phyloP scores from a whole-genome alignment of 2,329 filamentous ascomycete genomes.

The Clarireedia hainanense region DNA sequence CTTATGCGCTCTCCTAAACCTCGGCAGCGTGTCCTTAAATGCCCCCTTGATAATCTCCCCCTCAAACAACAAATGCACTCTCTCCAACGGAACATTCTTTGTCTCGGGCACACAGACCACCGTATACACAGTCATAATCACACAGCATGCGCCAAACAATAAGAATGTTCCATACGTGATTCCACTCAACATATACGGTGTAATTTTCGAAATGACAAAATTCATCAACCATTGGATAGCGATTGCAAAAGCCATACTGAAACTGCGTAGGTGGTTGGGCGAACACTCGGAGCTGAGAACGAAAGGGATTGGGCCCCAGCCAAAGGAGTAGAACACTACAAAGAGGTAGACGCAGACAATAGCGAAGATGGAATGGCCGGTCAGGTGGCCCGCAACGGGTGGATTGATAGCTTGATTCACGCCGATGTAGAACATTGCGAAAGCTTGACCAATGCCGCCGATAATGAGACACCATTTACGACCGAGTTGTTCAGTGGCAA shows the following conservation, averaged over 20 bases:
- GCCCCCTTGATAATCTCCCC: neutral
- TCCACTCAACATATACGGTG: slow-evolving; percentile 17
- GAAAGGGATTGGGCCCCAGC: slow-evolving; percentile 64
- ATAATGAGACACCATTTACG: slow-evolving; percentile 46
- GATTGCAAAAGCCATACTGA: slow-evolving; percentile 50
- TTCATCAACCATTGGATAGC: slow-evolving; percentile 68
- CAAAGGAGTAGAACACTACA: slow-evolving; percentile 57
- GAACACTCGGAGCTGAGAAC: slow-evolving; percentile 64
- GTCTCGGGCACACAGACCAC: slow-evolving; percentile 48
- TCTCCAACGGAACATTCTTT: slow-evolving; percentile 59
- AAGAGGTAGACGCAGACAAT: slow-evolving; percentile 65
- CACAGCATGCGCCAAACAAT: slow-evolving; percentile 16
- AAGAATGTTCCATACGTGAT: slow-evolving; percentile 22
- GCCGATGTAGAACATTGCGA: slow-evolving; percentile 59
- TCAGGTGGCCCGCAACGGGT: slow-evolving; percentile 33
- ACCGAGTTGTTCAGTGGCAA: slow-evolving; percentile 57
- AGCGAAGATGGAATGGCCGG: slow-evolving; percentile 44
- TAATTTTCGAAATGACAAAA: slow-evolving; percentile 51
- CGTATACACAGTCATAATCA: slow-evolving; percentile 9
- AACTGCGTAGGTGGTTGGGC: slow-evolving; percentile 41
- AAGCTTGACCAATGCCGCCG: slow-evolving; percentile 49
- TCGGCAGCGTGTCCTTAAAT: slow-evolving; percentile 4
- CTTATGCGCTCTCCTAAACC: neutral
- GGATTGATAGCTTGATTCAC: slow-evolving; percentile 42
- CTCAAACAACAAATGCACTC: slow-evolving; percentile 32